Evolutionary conservation across 1,284 basidiomycete genomes (phyloP), one percentile per base, ranked within the genome.

Genomic region (Malassezia slooffiae): DNA sequence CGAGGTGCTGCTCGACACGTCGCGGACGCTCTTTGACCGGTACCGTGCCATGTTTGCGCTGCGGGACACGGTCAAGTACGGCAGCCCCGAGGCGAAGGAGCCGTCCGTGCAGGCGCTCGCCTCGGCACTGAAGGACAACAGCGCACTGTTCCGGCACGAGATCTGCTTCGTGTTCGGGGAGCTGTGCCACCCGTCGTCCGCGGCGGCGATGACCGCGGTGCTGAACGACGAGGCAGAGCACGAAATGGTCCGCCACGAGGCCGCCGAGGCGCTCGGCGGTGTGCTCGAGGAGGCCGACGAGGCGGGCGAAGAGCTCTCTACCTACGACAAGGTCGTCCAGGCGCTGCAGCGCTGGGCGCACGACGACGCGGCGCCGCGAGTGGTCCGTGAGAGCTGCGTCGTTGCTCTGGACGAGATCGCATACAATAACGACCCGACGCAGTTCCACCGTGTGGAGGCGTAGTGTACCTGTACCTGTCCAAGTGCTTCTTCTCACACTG

Each of bases 21-120:
- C 72, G 4, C 72, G 83, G 1, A 77, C 85, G 0, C 78, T 99
- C 0, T 99, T 97, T 62, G 81, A 89, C 57, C 80, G 93, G 27
- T 99, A 99, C 70, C 80, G 93, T 12, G 91, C 93, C 31, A 97
- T 99, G 93, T 97, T 99, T 68, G 84, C 86, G 0, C 76, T 99
- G 34, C 80, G 93, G 21, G 63, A 67, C 38, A 63, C 58, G 13
- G 64, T 62, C 9, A 62, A 67, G 34, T 54, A 46, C 1, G 57
- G 50, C 10, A 53, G 51, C 11, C 17, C 23, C 12, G 48, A 54
- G 6, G 63, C 58, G 2, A 46, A 56, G 1, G 72, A 72, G 15
- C 41, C 55, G 15, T 90, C 91, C 0, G 83, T 99, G 10, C 79
- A 87, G 52, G 89, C 90, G 2, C 80, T 99, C 13, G 87, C 89